Evolutionary conservation across 768 basidiomycete genomes (phyloP), one percentile per base, ranked within the genome.

Genomic region (Trametes villosa): DNA sequence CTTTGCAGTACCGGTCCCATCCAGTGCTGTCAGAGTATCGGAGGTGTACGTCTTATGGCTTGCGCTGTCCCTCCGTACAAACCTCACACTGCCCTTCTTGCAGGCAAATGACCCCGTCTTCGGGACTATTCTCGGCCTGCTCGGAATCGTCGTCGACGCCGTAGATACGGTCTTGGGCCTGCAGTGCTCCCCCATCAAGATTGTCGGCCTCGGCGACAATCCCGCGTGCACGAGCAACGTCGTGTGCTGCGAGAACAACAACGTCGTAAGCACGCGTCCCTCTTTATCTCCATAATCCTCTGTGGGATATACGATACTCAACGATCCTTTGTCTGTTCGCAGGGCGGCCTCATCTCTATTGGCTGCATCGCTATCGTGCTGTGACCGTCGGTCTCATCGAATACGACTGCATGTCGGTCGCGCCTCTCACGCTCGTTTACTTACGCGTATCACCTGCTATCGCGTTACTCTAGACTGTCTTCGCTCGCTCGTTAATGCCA

Each of bases 341-440:
- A 65, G 64, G 60, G 64, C 45, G 55, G 60, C 18, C 64, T 65
- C 30, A 61, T 65, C 22, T 65, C 64, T 30, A 61, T 65, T 55
- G 64, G 64, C 40, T 65, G 64, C 49, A 54, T 65, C 41, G 30
- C 52, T 27, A 55, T 65, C 41, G 54, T 60, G 9, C 60, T 65
- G 15, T 65, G 29, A 31, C 17, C 13, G 17, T 11, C 3, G 11
- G 15, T n/a, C 22, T 18, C 18, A 29, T 42, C 18, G 45, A 17
- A 18, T 5, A 48, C 27, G 20, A 9, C 26, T 9, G 5, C n/a
- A n/a, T n/a, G n/a, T n/a, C n/a, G n/a, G n/a, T n/a, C n/a, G n/a
- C n/a, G n/a, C n/a, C n/a, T n/a, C n/a, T n/a, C n/a, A n/a, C n/a
- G n/a, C n/a, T n/a, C n/a, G n/a, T n/a, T n/a, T n/a, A n/a, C n/a